Conservation (phyloP, 257 asterid species). For the Ajuga chamaepitys region DNA sequence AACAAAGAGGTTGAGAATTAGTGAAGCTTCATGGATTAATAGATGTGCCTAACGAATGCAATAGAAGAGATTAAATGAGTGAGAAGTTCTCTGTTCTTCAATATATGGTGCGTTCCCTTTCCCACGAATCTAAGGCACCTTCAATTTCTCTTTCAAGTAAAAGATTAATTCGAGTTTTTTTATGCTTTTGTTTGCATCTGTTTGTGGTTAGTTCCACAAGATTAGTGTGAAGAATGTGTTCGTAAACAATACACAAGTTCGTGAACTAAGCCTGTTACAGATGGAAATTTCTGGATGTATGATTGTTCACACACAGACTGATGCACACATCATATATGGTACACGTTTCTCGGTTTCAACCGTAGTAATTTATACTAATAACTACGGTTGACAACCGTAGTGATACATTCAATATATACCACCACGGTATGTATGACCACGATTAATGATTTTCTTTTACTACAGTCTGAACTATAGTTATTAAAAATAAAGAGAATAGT, state of each 20-base stretch:
- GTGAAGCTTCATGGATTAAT: slow-evolving; percentile 8
- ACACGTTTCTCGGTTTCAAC: no score
- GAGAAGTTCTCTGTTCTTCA: slow-evolving; percentile 41
- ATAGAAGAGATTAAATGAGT: slow-evolving; percentile 31
- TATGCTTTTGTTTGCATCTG: neutral
- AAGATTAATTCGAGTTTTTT: neutral
- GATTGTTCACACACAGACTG: no score
- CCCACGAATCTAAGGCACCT: slow-evolving; percentile 40
- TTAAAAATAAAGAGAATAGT: no score
- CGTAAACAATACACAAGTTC: neutral
- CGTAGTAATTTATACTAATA: no score
- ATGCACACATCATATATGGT: no score
- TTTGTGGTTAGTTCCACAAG: neutral
- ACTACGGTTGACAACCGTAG: no score
- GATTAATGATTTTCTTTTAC: no score
- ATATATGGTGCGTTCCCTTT: slow-evolving; percentile 49
- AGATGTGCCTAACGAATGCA: slow-evolving; percentile 14
- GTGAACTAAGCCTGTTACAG: neutral
- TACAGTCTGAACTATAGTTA: no score
- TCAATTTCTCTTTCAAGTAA: no score
- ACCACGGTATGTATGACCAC: no score
- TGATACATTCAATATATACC: no score
- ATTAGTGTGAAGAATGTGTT: neutral
- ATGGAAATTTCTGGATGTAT: neutral
- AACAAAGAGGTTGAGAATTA: slow-evolving; percentile 8